A percentile compares a stretch with the other conserved stretches of the same genome.
Conservation (phyloP, 768 basidiomycete species). For the Rhizopogon vulgaris region DNA sequence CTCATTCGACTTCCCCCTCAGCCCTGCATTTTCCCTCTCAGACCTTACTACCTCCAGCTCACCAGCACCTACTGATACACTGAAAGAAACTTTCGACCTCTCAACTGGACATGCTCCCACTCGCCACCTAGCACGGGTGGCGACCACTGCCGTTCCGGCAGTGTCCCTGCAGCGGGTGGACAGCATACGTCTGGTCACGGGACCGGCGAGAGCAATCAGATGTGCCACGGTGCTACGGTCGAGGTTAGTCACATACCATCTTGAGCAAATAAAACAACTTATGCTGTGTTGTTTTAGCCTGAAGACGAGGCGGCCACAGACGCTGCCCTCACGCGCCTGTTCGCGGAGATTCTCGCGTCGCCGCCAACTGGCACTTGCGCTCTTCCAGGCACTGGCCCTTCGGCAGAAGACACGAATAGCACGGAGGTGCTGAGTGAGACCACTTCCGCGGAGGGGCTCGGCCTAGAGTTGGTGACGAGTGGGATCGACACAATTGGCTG, state of each 20-base stretch:
- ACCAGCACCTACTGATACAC: slow-evolving; percentile 16
- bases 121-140: slow-evolving; percentile 99
- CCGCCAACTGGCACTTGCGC: slow-evolving; percentile 24
- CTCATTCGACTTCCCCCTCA: slow-evolving; percentile 29
- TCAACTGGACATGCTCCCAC: slow-evolving; percentile 50
- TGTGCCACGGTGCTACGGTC: slow-evolving; percentile 21
- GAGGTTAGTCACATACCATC: slow-evolving; percentile 25
- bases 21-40: slow-evolving; percentile 30
- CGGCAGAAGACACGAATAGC: slow-evolving; percentile 24
- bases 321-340: slow-evolving; percentile 24
- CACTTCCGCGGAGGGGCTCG: slow-evolving; percentile 8
- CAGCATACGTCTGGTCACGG: slow-evolving; percentile 27
- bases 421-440: slow-evolving; percentile 18
- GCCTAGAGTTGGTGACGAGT: slow-evolving; percentile 14
- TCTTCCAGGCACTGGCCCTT: slow-evolving; percentile 26
- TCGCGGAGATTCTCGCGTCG: slow-evolving; percentile 30
- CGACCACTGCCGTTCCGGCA: slow-evolving; percentile 57
- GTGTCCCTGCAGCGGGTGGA: slow-evolving; percentile 95
- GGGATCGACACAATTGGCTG: slow-evolving; percentile 18
- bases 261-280: slow-evolving; percentile 16
- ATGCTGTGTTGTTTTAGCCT: slow-evolving; percentile 16
- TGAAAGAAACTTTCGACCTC: slow-evolving; percentile 24
- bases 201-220: slow-evolving; percentile 13
- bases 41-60: slow-evolving; percentile 31
- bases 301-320: slow-evolving; percentile 52